Evolutionary conservation across 305 asterid species (phyloP).

Genomic region (Solanum hybrid): DNA sequence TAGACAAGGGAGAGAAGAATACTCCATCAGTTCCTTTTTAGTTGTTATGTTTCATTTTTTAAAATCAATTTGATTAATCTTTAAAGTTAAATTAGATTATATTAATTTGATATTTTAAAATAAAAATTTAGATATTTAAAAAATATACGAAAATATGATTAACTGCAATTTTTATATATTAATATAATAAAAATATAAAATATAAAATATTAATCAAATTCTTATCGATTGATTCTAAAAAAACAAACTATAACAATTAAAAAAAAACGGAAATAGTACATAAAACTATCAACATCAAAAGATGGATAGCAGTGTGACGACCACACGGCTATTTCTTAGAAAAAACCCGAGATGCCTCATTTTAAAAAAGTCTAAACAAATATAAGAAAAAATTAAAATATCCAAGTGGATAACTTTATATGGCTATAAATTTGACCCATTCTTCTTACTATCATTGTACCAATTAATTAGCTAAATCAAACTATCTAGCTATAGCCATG

Average conservation of each 20-base stretch:
- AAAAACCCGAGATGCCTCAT: not conserved
- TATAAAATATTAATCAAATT: no score
- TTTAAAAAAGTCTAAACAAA: not conserved
- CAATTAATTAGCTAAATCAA: not conserved
- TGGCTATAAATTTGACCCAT: not conserved
- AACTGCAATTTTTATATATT: no score
- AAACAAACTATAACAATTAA: no score
- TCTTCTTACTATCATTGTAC: not conserved
- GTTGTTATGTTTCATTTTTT: no score
- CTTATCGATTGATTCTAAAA: no score
- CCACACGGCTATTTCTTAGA: not conserved
- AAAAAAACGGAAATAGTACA: rapidly evolving
- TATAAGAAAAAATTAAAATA: not conserved
- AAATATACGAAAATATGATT: no score
- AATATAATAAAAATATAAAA: no score
- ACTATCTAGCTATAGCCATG: not conserved
- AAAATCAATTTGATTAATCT: no score
- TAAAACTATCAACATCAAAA: not conserved
- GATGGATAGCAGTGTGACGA: not conserved
- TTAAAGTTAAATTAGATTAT: no score
- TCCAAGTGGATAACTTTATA: not conserved
- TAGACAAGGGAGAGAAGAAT: not conserved
- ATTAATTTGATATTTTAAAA: no score
- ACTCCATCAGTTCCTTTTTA: no score
- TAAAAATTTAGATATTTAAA: no score